Percentiles rank a stretch among this genome's conserved stretches.
Evolutionary conservation across 1,139 yeast species (phyloP).

Genomic region (Scheffersomyces segobiensis): DNA sequence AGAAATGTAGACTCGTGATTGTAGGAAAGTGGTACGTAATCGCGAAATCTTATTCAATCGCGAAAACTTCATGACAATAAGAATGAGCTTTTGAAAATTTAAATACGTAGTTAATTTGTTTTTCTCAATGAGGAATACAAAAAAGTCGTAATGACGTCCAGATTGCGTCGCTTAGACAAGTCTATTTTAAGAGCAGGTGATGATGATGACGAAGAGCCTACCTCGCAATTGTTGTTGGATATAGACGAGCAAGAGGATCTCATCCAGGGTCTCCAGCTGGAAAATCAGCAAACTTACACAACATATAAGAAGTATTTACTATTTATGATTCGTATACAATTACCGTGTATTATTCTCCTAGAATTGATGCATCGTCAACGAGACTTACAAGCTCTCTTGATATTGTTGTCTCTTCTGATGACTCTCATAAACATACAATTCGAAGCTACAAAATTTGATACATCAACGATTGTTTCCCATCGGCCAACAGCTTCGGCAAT

Average conservation of each 20-base stretch:
- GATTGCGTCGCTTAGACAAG: conserved; percentile 14
- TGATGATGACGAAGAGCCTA: conserved; percentile 2
- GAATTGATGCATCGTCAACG: conserved; percentile 5
- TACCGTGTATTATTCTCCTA: conserved; percentile 11
- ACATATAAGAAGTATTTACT: conserved; percentile 7
- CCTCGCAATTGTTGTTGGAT: conserved; percentile 7
- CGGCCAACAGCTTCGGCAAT: background rate
- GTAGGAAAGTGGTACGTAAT: background rate
- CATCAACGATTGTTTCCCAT: background rate
- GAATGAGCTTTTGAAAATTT: background rate
- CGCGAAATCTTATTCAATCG: background rate
- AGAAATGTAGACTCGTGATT: background rate
- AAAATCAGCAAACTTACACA: conserved; percentile 10
- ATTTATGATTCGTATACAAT: conserved; percentile 10
- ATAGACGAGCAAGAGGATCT: conserved; percentile 13
- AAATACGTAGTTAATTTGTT: background rate
- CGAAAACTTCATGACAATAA: background rate
- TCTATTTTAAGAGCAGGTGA: conserved; percentile 10
- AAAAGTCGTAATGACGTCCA: conserved; percentile 6
- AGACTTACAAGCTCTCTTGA: conserved; percentile 5
- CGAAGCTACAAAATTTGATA: background rate
- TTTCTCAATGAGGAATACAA: background rate
- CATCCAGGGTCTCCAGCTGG: conserved; percentile 7
- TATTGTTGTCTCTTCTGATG: conserved; percentile 8
- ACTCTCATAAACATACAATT: conserved; percentile 5